A percentile compares a stretch with the other conserved stretches of the same genome.
These are phyloP conservation scores for Backusella macrospora DNA, from an alignment of 192 early-diverging fungal genomes.

Conservation along the genomic window DNA sequence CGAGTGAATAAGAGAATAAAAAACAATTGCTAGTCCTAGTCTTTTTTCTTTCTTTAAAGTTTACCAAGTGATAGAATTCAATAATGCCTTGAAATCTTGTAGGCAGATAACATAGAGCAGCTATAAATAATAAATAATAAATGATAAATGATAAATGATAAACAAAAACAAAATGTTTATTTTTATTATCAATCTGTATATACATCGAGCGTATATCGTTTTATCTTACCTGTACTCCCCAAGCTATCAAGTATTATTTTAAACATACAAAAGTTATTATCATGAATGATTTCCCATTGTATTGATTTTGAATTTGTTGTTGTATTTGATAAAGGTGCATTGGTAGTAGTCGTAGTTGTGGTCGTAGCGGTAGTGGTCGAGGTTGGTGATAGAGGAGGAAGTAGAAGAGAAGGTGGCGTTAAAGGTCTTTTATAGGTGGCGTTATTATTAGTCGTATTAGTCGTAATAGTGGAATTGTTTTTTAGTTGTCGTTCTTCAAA, in stretches of 20 bases:
- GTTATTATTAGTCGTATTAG: neutral
- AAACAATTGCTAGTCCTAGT: no score
- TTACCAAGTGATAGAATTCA: slow-evolving; percentile 28
- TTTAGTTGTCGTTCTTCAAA: neutral
- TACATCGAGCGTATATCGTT: neutral
- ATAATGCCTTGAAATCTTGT: slow-evolving; percentile 18
- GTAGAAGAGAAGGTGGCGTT: neutral
- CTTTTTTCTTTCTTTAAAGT: neutral
- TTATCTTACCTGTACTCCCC: slow-evolving; percentile 16
- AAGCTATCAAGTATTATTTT: slow-evolving; percentile 15
- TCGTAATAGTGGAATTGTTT: neutral
- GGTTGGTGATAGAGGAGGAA: neutral
- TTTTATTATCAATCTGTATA: neutral
- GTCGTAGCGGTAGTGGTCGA: neutral
- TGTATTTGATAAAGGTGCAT: neutral
- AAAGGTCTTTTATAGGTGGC: neutral
- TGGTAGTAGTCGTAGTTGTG: neutral
- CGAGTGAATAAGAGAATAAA: neutral
- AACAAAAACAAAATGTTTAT: neutral
- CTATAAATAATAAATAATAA: slow-evolving; percentile 11
- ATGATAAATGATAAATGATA: neutral
- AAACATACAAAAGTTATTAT: slow-evolving; percentile 23
- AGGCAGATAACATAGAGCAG: slow-evolving; percentile 28
- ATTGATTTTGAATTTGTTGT: neutral
- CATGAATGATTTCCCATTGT: slow-evolving; percentile 6